Conservation (phyloP, 257 asterid species). For the Solanum pennellii region DNA sequence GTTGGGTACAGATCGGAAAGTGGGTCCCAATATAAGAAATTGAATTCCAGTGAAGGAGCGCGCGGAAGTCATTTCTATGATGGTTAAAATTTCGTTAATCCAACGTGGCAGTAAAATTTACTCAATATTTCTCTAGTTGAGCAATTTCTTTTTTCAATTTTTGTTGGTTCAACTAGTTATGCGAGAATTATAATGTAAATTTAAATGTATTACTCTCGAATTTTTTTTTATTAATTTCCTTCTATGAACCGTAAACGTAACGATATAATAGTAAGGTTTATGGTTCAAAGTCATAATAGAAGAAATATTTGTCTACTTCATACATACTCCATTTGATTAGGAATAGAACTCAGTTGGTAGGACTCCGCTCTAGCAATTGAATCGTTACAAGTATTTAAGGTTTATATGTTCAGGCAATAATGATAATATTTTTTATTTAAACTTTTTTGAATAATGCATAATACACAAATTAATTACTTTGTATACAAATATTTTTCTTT, state of each 20-base stretch:
- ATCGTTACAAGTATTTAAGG: too few relatives aligned
- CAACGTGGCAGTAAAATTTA: neutral
- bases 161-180: neutral
- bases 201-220: neutral
- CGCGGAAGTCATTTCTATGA: neutral
- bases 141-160: neutral
- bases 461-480: neutral
- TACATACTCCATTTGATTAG: too few relatives aligned
- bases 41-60: neutral
- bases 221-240: too few relatives aligned
- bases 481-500: fast-evolving
- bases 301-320: neutral
- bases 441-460: neutral
- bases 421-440: too few relatives aligned
- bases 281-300: neutral
- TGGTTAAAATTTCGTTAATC: neutral
- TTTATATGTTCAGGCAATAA: too few relatives aligned
- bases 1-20: slow-evolving; percentile 9
- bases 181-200: neutral
- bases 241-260: fast-evolving
- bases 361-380: fast-evolving
- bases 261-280: too few relatives aligned
- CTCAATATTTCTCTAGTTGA: neutral
- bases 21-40: slow-evolving; percentile 14
- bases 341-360: neutral